These are phyloP conservation scores for Suhomyces kilbournensis DNA, from an alignment of 805 yeast species.

Conservation along the genomic window DNA sequence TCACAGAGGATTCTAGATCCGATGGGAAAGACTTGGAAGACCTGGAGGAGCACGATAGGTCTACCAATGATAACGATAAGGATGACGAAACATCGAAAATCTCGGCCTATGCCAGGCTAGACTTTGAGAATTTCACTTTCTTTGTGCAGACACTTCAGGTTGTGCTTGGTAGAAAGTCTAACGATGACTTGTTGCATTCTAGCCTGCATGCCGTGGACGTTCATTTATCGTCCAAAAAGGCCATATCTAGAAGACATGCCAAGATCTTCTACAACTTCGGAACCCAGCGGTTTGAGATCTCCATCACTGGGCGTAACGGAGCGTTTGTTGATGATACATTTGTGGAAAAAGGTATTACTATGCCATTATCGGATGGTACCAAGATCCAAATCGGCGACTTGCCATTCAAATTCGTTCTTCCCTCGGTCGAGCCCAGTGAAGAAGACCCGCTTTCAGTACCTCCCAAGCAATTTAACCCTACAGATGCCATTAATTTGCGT, in stretches of 20 bases:
- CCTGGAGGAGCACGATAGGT: constrained; percentile 7
- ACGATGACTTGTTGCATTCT: constrained; percentile 49
- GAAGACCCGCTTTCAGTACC: constrained; percentile 11
- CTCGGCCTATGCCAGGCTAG: constrained; percentile 71
- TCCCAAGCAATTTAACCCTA: constrained; percentile 51
- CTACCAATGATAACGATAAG: constrained; percentile 5
- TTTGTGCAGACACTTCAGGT: constrained; percentile 96
- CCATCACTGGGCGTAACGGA: constrained; percentile 92
- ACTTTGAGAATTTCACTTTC: constrained; percentile 89
- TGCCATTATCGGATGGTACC: constrained; percentile 77
- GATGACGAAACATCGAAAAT: constrained; percentile 30
- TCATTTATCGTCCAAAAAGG: constrained; percentile 87
- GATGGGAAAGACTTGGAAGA: not conserved
- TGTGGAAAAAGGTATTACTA: constrained; percentile 87
- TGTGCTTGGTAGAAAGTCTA: constrained; percentile 80
- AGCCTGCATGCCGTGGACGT: constrained; percentile 82
- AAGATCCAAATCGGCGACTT: constrained; percentile 92
- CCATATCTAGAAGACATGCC: constrained; percentile 91
- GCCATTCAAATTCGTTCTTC: constrained; percentile 82
- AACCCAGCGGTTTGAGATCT: constrained; percentile 87
- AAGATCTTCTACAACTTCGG: constrained; percentile 96
- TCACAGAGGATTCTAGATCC: constrained; percentile 10
- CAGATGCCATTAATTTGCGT: constrained; percentile 58
- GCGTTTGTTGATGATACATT: constrained; percentile 92
- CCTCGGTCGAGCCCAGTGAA: constrained; percentile 52